Evolutionary conservation across 345 rosid species (phyloP).

Genomic region (Pugionium dolabratum): DNA sequence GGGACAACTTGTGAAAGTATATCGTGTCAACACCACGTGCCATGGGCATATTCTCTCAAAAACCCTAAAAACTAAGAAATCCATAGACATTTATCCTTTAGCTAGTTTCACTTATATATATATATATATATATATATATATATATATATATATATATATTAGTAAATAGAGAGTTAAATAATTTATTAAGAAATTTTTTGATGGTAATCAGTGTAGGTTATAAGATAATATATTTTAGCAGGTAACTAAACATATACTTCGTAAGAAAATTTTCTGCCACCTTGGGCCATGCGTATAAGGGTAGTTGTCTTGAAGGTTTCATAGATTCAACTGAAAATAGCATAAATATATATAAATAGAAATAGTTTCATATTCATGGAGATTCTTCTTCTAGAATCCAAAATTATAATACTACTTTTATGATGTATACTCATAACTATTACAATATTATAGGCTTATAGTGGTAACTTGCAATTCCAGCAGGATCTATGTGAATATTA

Average conservation of each 20-base stretch:
- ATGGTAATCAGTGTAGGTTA: slow-evolving; percentile 31
- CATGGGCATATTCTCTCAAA: slow-evolving; percentile 18
- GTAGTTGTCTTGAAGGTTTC: slow-evolving; percentile 40
- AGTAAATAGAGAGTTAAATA: not conserved
- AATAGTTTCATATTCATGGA: not conserved
- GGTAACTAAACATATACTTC: not conserved
- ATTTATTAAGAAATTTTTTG: slow-evolving; percentile 26
- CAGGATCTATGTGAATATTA: slow-evolving; percentile 38
- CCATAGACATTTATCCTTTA: slow-evolving; percentile 29
- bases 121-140: not conserved
- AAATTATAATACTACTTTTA: not conserved
- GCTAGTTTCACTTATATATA: not conserved
- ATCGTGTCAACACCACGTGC: slow-evolving; percentile 30
- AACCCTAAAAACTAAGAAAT: slow-evolving; percentile 35
- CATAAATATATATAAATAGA: not conserved
- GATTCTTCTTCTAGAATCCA: slow-evolving; percentile 34
- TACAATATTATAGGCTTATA: slow-evolving; percentile 10
- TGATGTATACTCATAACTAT: no score
- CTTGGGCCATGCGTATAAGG: slow-evolving; percentile 54
- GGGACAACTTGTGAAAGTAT: slow-evolving; percentile 31
- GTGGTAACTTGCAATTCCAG: slow-evolving; percentile 40
- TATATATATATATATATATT: not conserved
- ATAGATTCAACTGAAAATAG: slow-evolving; percentile 15
- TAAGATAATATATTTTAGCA: slow-evolving; percentile 23
- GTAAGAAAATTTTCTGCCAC: slow-evolving; percentile 45